Conservation (phyloP, 352 stramenopile genomes). For the Phytopythium delawarense region DNA sequence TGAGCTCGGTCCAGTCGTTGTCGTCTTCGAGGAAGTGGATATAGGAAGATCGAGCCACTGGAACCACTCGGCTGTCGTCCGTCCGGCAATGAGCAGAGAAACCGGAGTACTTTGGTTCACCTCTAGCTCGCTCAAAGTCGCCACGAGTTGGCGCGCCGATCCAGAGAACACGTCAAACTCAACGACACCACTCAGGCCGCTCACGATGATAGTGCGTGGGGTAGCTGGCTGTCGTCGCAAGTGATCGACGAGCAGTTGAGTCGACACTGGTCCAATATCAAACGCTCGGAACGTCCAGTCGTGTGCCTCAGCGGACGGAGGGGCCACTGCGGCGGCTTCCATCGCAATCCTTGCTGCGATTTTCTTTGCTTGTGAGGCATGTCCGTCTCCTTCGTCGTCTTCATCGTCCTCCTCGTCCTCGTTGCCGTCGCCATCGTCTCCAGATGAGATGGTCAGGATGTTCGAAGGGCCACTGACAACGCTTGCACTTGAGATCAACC, state of each 20-base stretch:
- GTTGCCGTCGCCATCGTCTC: constrained; percentile 3
- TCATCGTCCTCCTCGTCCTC: constrained; percentile 35
- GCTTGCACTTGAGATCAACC: constrained; percentile 17
- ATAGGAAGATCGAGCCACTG: constrained; percentile 10
- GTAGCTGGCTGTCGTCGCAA: neutral
- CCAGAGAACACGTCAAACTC: constrained; percentile 49
- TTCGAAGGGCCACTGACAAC: constrained; percentile 7
- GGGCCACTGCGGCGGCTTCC: neutral
- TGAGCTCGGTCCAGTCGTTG: neutral
- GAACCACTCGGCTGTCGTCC: constrained; percentile 21
- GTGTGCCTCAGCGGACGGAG: neutral
- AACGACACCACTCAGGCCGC: constrained; percentile 45
- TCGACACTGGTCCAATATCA: constrained; percentile 54
- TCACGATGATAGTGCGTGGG: constrained; percentile 28
- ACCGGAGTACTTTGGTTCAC: too few species aligned
- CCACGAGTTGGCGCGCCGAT: constrained; percentile 30
- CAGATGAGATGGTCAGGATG: constrained; percentile 1
- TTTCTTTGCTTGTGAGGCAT: neutral
- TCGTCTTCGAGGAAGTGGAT: neutral
- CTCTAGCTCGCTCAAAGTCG: constrained; percentile 10
- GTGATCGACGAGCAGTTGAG: constrained; percentile 20
- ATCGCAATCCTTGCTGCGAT: neutral
- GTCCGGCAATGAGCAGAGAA: constrained; percentile 21
- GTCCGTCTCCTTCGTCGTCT: neutral
- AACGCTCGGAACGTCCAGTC: constrained; percentile 65